phyloP scores from a whole-genome alignment of 2,329 filamentous ascomycete species.

The Pseudophaeomoniella oleicola region DNA sequence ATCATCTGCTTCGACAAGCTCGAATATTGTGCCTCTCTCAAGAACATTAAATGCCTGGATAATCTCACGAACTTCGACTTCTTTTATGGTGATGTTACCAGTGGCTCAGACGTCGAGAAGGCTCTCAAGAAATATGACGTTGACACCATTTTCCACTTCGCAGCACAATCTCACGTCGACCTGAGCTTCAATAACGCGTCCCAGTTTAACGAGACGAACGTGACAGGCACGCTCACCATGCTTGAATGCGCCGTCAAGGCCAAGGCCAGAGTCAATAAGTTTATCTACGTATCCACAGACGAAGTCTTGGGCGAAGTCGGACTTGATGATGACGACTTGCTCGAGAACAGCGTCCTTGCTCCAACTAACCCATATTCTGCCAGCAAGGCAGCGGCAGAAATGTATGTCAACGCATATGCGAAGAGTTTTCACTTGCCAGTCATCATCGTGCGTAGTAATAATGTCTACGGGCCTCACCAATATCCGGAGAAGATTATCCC shows the following conservation, averaged over 20 bases:
- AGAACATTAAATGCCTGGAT: constrained; percentile 60
- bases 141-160: constrained; percentile 72
- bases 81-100: constrained; percentile 65
- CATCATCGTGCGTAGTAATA: constrained; percentile 70
- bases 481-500: constrained; percentile 81
- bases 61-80: constrained; percentile 60
- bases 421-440: constrained; percentile 69
- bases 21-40: constrained; percentile 67
- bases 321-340: constrained; percentile 51
- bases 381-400: constrained; percentile 68
- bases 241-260: constrained; percentile 58
- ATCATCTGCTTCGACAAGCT: constrained; percentile 74
- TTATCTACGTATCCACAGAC: constrained; percentile 73
- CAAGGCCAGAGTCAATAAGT: constrained; percentile 48
- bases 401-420: constrained; percentile 75
- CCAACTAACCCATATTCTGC: constrained; percentile 74
- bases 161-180: constrained; percentile 74
- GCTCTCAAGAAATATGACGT: constrained; percentile 58
- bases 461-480: constrained; percentile 74
- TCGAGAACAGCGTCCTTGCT: constrained; percentile 59
- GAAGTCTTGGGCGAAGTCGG: constrained; percentile 74
- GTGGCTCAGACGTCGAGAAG: constrained; percentile 52
- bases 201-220: constrained; percentile 67
- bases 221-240: constrained; percentile 70
- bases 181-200: constrained; percentile 72